These are phyloP conservation scores for Eutrema heterophyllum DNA, from an alignment of 345 rosid species.

Conservation along the genomic window DNA sequence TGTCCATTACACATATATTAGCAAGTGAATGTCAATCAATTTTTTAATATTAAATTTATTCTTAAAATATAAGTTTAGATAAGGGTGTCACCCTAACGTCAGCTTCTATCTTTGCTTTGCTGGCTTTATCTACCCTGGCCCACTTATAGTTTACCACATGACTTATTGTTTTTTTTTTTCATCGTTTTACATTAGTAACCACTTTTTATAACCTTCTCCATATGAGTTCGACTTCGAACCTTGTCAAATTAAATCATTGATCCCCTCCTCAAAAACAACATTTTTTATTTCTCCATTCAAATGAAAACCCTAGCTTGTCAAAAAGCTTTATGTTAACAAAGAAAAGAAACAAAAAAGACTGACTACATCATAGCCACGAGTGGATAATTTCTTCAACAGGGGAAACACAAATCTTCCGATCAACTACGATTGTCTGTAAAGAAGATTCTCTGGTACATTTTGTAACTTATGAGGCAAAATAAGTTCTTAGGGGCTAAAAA, in stretches of 20 bases:
- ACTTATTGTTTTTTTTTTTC: background rate
- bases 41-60: too few species aligned
- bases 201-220: background rate
- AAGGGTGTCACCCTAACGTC: too few species aligned
- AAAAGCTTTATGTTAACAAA: background rate
- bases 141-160: background rate
- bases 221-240: background rate
- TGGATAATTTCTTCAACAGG: background rate
- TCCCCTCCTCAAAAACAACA: background rate
- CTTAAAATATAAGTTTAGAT: too few species aligned
- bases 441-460: constrained; percentile 9
- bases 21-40: too few species aligned
- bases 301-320: background rate
- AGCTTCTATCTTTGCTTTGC: background rate
- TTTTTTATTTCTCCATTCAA: background rate
- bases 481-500: constrained; percentile 7
- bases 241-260: background rate
- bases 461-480: background rate
- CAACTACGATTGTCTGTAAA: constrained; percentile 19
- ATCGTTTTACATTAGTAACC: background rate
- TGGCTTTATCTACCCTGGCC: background rate
- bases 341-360: background rate
- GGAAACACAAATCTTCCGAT: background rate
- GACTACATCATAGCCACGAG: background rate
- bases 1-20: too few species aligned